Conservation (phyloP, 2,329 filamentous ascomycete species). For the Graphiopsis chlorocephala region DNA sequence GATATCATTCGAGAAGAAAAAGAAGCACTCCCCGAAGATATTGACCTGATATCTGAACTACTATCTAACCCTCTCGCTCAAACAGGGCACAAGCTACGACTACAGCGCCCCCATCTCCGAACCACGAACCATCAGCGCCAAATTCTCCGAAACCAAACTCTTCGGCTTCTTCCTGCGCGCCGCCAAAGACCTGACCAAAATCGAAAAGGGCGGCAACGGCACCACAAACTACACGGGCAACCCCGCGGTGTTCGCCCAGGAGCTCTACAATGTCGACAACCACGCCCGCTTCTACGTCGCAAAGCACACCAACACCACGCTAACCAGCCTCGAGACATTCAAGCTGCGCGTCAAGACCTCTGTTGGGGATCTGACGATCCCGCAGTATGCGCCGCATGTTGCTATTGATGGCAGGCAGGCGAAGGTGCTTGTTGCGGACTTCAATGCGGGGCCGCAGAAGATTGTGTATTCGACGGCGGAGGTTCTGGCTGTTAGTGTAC, state of each 20-base stretch:
- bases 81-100: slow-evolving; percentile 57
- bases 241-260: slow-evolving; percentile 50
- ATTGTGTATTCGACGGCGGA: slow-evolving; percentile 58
- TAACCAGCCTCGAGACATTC: slow-evolving; percentile 52
- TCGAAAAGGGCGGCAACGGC: slow-evolving; percentile 49
- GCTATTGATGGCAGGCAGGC: slow-evolving; percentile 60
- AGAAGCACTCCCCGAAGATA: neutral
- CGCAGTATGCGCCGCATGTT: slow-evolving; percentile 49
- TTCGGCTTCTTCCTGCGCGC: slow-evolving; percentile 59
- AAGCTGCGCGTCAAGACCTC: slow-evolving; percentile 57
- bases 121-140: slow-evolving; percentile 55
- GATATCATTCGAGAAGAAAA: neutral
- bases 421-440: slow-evolving; percentile 62
- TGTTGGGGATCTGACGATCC: slow-evolving; percentile 53
- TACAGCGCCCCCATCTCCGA: slow-evolving; percentile 62
- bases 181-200: slow-evolving; percentile 56
- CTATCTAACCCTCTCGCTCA: no score
- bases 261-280: slow-evolving; percentile 58
- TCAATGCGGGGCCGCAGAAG: slow-evolving; percentile 51
- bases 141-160: slow-evolving; percentile 63
- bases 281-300: slow-evolving; percentile 59
- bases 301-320: slow-evolving; percentile 54
- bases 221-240: slow-evolving; percentile 52
- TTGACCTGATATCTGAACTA: neutral
- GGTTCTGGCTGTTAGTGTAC: slow-evolving; percentile 46